Evolutionary conservation across 768 basidiomycete species (phyloP).

Genomic region (Zangia roseola): DNA sequence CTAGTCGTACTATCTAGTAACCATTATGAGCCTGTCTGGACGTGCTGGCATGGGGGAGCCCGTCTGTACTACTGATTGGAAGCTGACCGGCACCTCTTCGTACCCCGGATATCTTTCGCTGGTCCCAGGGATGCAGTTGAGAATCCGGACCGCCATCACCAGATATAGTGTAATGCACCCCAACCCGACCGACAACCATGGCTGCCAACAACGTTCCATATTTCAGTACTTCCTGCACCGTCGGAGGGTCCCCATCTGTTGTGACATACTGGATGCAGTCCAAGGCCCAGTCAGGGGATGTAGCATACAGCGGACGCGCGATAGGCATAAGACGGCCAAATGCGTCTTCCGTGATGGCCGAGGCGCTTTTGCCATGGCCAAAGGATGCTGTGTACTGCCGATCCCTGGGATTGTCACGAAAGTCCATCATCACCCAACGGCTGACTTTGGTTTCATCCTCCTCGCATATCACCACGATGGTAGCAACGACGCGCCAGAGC

Average conservation of each 20-base stretch:
- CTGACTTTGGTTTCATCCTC: constrained; percentile 19
- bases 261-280: constrained; percentile 14
- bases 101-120: constrained; percentile 12
- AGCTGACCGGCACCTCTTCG: neutral
- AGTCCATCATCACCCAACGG: constrained; percentile 34
- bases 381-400: constrained; percentile 18
- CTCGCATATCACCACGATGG: constrained; percentile 37
- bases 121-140: constrained; percentile 41
- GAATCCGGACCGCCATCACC: constrained; percentile 29
- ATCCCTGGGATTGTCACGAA: constrained; percentile 35
- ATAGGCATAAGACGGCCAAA: constrained; percentile 18
- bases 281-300: constrained; percentile 8
- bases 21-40: constrained; percentile 17
- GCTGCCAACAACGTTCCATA: constrained; percentile 50
- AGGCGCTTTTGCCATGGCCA: constrained; percentile 15
- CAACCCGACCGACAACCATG: constrained; percentile 38
- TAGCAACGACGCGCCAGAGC: constrained; percentile 59
- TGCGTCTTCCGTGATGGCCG: constrained; percentile 18
- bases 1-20: neutral
- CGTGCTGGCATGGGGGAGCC: neutral
- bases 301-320: constrained; percentile 8
- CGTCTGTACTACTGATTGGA: neutral
- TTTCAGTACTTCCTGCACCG: constrained; percentile 48
- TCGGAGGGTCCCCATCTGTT: constrained; percentile 35
- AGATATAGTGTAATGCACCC: constrained; percentile 23